Conservation (phyloP, 1,139 yeast species). For the Hyphopichia buzzinii region DNA sequence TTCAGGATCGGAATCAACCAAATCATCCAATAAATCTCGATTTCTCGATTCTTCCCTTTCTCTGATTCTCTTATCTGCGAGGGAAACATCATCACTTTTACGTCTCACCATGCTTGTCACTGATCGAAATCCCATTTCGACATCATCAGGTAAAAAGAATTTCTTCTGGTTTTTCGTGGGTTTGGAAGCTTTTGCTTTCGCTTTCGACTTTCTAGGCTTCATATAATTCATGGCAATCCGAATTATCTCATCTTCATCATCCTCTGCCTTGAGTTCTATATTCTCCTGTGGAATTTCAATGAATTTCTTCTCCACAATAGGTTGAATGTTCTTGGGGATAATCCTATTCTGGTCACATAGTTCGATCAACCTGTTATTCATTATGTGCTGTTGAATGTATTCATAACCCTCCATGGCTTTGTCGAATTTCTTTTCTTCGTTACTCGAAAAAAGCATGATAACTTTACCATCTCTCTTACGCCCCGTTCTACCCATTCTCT, state of each 20-base stretch:
- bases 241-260: constrained; percentile 70
- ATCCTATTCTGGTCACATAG: constrained; percentile 58
- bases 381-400: constrained; percentile 66
- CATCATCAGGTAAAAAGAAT: constrained; percentile 82
- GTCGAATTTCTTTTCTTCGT: constrained; percentile 77
- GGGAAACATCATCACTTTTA: constrained; percentile 11
- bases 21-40: constrained; percentile 2
- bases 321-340: constrained; percentile 55
- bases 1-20: constrained; percentile 4
- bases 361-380: constrained; percentile 39
- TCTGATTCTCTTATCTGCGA: constrained; percentile 3
- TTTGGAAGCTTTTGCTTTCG: constrained; percentile 19
- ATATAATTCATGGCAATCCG: constrained; percentile 55
- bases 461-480: constrained; percentile 89
- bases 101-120: constrained; percentile 52
- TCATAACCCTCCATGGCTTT: constrained; percentile 84
- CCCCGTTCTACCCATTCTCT: constrained; percentile 98
- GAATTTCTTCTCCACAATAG: constrained; percentile 52
- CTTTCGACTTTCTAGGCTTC: constrained; percentile 18
- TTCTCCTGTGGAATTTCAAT: constrained; percentile 75
- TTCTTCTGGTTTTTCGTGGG: constrained; percentile 20
- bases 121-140: constrained; percentile 62
- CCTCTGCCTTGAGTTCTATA: constrained; percentile 43
- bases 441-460: constrained; percentile 70
- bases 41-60: constrained; percentile 3